Base-by-base conservation (phyloP, 306 rosid species). In the Gynostemma pentaphyllum region DNA sequence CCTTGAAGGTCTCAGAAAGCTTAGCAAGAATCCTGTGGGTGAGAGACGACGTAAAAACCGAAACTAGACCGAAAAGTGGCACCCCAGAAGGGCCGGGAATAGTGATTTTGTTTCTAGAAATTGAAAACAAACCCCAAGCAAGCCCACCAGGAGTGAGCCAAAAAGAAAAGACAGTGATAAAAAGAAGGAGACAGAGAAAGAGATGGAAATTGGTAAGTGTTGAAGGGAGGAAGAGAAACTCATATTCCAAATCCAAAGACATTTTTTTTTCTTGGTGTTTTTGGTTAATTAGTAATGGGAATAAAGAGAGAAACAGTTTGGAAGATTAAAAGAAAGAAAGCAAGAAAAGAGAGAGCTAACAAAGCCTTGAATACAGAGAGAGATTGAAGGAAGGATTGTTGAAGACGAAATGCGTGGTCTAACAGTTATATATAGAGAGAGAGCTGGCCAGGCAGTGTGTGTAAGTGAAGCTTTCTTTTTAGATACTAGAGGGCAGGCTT, bases 51-150 rank as follows among this genome's bases (percentile, higher is more conserved):
- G 80, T 69, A 21, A 86, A 80, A 34, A 65, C 66, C 0, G 62
- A 23, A 44, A 72, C 67, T 9, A 74, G 26, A 2, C 83, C 82
- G 0, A 76, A 41, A 9, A 78, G 0, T 0, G 96, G 96, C 0
- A 73, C 28, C 28, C 94, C 94, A 0, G 80, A 66, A 23, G 97
- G 95, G 11, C 89, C 97, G 0, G 90, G 89, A 37, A 86, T 86
- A 22, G 66, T 21, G 4, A 71, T 0, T 16, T 49, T 14, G 2
- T 57, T 6, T 0, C 23, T 12, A 37, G 67, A 22, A 13, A 27
- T 14, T 36, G 79, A 23, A 71, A 45, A 16, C 70, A 80, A 7
- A 7, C 82, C 77, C 97, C 97, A 89, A 7, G 95, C 87, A 0
- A 89, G 70, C 9, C 97, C 97, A 0, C 95, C 97, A 0, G 95